Percentiles rank a stretch among this genome's conserved stretches.
Evolutionary conservation across 2,329 filamentous ascomycete genomes (phyloP).

Genomic region (Fusarium subtropicale): DNA sequence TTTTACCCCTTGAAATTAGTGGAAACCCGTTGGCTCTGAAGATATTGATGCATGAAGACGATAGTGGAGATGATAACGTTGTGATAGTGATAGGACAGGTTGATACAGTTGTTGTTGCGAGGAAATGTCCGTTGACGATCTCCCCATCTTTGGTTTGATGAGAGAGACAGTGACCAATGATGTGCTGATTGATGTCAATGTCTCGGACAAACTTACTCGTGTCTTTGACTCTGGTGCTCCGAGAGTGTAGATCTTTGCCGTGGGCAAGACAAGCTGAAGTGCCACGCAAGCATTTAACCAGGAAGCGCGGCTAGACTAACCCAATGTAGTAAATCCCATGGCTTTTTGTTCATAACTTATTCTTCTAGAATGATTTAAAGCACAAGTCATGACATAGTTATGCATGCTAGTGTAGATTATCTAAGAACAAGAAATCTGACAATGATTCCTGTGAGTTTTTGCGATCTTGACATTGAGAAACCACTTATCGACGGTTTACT

Average conservation of each 20-base stretch:
- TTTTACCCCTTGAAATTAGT: constrained; percentile 10
- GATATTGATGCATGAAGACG: not conserved
- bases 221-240: not conserved
- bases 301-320: constrained; percentile 2
- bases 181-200: constrained; percentile 11
- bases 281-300: constrained; percentile 1
- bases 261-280: not conserved
- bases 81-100: not conserved
- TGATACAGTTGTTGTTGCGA: not conserved
- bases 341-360: not conserved
- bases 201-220: constrained; percentile 13
- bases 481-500: not conserved
- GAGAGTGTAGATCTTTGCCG: constrained; percentile 22
- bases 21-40: not conserved
- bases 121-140: constrained; percentile 4
- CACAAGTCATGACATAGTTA: constrained; percentile 1
- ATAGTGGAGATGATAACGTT: not conserved
- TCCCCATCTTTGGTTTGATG: not conserved
- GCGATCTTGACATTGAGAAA: not conserved
- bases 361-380: constrained; percentile 24
- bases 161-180: not conserved
- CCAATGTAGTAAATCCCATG: not conserved
- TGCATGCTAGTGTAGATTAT: constrained; percentile 11
- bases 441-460: not conserved
- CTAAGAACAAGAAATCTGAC: not conserved